Base-by-base conservation (phyloP, 2,329 filamentous ascomycete genomes). In the Dothideomycetes sp. region DNA sequence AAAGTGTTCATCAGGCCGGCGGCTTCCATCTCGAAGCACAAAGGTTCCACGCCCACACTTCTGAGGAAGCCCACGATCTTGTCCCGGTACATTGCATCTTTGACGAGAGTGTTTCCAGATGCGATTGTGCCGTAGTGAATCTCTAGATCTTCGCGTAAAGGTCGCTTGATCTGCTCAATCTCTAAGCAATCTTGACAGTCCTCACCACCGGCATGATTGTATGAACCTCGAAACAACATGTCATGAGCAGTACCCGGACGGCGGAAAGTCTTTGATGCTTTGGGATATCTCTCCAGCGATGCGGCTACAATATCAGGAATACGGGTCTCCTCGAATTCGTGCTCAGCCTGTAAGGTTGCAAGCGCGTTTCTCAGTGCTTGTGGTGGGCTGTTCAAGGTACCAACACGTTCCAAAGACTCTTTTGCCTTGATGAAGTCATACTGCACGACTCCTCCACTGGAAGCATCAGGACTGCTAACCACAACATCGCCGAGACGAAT, bases 51-150 rank as follows among this genome's bases (percentile, higher is more conserved):
- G n/a, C n/a, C n/a, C n/a, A n/a, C n/a, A n/a, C n/a, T n/a, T n/a
- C n/a, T n/a, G n/a, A n/a, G n/a, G 6, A 46, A 19, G 17, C 24
- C 37, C 32, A 27, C 33, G 45, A 36, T 43, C 47, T 32, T 43
- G 22, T 47, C 41, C 19, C 45, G 33, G 3, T 16, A 24, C 7
- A 1, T 18, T 7, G 31, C 45, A 32, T 47, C 41, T 19, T 42
- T 47, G 10, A 47, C 33, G 4, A 47, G 12, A 5, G 19, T 53
- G 34, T 68, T 58, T 11, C 57, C 62, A 1, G 62, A 66, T 4
- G 54, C 65, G 2, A 68, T 55, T 0, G 46, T 38, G 0, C 65
- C 65, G 20, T 67, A 49, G 33, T 64, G 59, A 0, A 68, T 43
- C 0, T 9, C 44, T 22, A 57, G 56, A 10, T 38, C 9, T 12